A percentile compares a stretch with the other conserved stretches of the same genome.
Evolutionary conservation across 805 yeast species (phyloP).

Genomic region (Candida maesae): DNA sequence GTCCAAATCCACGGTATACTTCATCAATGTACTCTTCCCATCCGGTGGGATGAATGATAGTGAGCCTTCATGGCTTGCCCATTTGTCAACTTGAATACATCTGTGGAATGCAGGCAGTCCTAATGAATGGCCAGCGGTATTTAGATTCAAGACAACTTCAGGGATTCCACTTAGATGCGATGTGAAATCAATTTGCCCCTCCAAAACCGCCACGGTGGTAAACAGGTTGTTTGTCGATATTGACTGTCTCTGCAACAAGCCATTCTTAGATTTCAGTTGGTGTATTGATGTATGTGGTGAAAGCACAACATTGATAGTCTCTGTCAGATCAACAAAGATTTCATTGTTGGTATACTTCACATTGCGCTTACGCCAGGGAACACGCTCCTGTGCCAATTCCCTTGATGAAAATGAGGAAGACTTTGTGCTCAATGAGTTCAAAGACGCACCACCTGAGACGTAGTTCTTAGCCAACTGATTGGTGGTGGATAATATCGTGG

Average conservation of each 20-base stretch:
- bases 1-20: conserved; percentile 57
- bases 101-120: conserved; percentile 65
- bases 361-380: conserved; percentile 77
- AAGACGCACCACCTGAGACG: conserved; percentile 13
- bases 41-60: conserved; percentile 86
- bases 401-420: conserved; percentile 22
- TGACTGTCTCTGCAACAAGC: neutral
- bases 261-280: conserved; percentile 9
- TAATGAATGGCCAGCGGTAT: conserved; percentile 42
- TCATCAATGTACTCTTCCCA: conserved; percentile 60
- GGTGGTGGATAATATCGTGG: conserved; percentile 34
- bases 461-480: conserved; percentile 29
- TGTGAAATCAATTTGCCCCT: conserved; percentile 61
- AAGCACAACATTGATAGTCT: conserved; percentile 54
- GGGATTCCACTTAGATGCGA: conserved; percentile 80
- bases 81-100: conserved; percentile 54
- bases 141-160: conserved; percentile 54
- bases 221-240: conserved; percentile 20
- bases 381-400: conserved; percentile 26
- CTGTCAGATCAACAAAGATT: conserved; percentile 78
- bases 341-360: conserved; percentile 80
- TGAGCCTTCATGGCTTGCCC: conserved; percentile 44
- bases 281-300: conserved; percentile 26
- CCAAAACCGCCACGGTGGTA: conserved; percentile 50
- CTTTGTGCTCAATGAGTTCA: conserved; percentile 5